These are phyloP conservation scores for Thielaviopsis punctulata DNA, from an alignment of 2,329 filamentous ascomycete genomes.

Conservation along the genomic window DNA sequence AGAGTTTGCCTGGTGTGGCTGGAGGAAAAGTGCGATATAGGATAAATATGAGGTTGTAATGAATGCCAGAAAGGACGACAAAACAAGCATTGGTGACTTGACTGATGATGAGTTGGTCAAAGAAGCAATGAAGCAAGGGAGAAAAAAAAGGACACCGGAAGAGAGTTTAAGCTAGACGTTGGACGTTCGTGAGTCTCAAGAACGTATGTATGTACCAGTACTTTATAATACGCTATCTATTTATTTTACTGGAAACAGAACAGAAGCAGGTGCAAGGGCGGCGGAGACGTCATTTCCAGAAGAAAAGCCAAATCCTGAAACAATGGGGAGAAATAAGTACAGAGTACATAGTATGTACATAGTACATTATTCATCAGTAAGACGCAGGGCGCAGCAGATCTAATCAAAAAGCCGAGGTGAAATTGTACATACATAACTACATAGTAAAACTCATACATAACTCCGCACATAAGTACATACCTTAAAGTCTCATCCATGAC, in stretches of 20 bases:
- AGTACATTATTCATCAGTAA: too few relatives aligned
- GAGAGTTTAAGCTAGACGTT: neutral
- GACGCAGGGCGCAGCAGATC: too few relatives aligned
- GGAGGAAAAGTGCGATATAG: neutral
- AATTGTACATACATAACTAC: too few relatives aligned
- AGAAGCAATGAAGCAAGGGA: neutral
- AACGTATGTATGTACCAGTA: neutral
- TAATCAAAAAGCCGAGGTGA: too few relatives aligned
- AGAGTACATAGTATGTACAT: too few relatives aligned
- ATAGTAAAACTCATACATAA: too few relatives aligned
- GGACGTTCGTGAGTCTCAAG: too few relatives aligned
- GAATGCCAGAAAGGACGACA: neutral
- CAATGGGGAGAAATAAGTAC: neutral
- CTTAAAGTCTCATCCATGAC: too few relatives aligned
- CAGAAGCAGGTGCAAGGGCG: neutral
- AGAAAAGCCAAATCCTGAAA: neutral
- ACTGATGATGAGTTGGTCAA: neutral
- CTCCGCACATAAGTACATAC: too few relatives aligned
- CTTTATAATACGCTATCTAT: neutral
- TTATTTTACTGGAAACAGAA: neutral
- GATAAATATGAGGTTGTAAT: neutral
- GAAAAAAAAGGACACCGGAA: neutral
- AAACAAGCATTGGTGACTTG: too few relatives aligned
- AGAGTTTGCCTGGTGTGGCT: too few relatives aligned
- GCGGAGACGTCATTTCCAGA: neutral